Evolutionary conservation across 73 alveolate genomes (phyloP), one percentile per base, ranked within the genome.

Genomic region (Stentor coeruleus): DNA sequence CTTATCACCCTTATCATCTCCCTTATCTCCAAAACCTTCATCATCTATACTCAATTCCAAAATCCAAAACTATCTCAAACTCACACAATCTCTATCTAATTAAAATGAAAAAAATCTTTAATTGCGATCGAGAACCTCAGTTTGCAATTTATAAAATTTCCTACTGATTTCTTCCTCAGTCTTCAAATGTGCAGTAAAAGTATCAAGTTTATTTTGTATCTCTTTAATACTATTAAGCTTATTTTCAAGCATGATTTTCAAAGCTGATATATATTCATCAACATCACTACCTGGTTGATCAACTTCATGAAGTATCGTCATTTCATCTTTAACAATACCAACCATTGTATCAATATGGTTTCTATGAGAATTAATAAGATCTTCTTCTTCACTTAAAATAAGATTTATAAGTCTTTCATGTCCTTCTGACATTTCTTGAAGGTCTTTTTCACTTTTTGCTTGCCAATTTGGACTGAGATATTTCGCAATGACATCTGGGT

Each of bases 231-330:
- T 86, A 60, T 88, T 92, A 89, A 87, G 91, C 86, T 95, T 96
- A 59, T 86, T 89, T 60, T 82, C 39, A 60, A 98, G 86, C 74
- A 98, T 89, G 41, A 92, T 93, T 82, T 96, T 98, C 72, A 97
- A 85, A 77, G 95, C 91, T 36, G 88, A 41, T 30, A 97, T 97
- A 82, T 97, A 97, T 77, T 92, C 98, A 59, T 96, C 99, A 38
- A 97, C 98, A 89, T 97, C 99, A 42, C 97, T 86, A 86, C 99
- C 99, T 28, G 99, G 99, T 76, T 91, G 95, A 84, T 97, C 99
- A 26, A 97, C 99, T 84, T 97, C 98, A 90, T 95, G 96, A 86
- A 96, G 76, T 49, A 91, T 91, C 92, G 88, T 89, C 99, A 96
- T 95, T 92, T 98, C 98, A n/a, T 85, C 89, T 86, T 97, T 97